Evolutionary conservation across 345 rosid species (phyloP).

Genomic region (Geranium brycei): DNA sequence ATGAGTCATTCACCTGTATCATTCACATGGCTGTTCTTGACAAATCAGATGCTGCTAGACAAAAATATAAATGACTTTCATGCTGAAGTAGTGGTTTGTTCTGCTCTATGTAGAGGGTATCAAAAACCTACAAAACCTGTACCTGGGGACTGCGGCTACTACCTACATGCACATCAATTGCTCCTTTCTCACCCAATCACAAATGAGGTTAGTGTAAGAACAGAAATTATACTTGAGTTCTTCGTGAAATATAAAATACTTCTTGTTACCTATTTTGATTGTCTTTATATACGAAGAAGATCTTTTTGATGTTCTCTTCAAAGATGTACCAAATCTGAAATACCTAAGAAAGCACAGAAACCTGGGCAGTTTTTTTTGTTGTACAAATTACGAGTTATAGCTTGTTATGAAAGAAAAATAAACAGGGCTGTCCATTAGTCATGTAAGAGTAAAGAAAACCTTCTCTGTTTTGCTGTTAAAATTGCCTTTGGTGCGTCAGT

Average conservation of each 20-base stretch:
- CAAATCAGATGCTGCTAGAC: neutral
- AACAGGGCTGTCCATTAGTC: no score
- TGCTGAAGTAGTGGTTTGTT: neutral
- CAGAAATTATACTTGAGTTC: neutral
- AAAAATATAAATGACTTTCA: neutral
- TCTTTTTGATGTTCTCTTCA: no score
- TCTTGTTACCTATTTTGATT: neutral
- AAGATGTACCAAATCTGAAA: no score
- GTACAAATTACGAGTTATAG: no score
- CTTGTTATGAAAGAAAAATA: no score
- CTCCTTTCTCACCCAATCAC: conserved; percentile 41
- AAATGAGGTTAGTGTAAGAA: conserved; percentile 30
- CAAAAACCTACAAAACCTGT: conserved; percentile 53
- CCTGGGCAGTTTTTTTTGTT: no score
- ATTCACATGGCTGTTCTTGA: no score
- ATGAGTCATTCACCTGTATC: no score
- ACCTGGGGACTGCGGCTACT: conserved; percentile 82
- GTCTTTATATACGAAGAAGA: neutral
- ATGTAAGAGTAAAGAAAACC: neutral
- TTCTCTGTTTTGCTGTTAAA: neutral
- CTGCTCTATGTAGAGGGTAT: conserved; percentile 44
- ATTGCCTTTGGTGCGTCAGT: neutral
- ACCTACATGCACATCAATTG: conserved; percentile 70
- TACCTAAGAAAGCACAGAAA: no score
- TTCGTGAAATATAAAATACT: neutral